Evolutionary conservation across 768 basidiomycete species (phyloP), one percentile per base, ranked within the genome.

Genomic region (Russula virescens): DNA sequence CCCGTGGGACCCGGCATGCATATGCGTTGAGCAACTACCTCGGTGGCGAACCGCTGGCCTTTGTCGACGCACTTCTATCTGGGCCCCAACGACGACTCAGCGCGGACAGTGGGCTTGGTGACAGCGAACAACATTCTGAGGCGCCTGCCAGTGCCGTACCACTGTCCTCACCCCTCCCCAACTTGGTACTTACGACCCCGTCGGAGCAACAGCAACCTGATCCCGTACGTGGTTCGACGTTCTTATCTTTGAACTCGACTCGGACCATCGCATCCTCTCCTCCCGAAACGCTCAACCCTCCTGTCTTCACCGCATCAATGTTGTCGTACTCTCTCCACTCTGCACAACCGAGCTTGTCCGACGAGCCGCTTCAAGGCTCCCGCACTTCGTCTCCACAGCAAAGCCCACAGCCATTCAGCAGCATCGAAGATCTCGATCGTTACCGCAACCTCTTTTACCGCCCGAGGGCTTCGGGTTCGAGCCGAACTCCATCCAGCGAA

Each of bases 381-480:
- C 66, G 69, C 52, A 67, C 72, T 8, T 74, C 75, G 25, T 78
- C 77, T 23, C 64, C 81, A 69, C 61, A 76, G 70, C 66, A 77
- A 71, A 69, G 79, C 13, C 83, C 83, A 26, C 80, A 79, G n/a
- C 79, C 79, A 2, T 73, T 89, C 40, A 81, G 83, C 11, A 79
- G 77, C 60, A 78, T 81, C 0, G 85, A 86, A 60, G 87, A 90
- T 65, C 76, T 90, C 8, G 86, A 88, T n/a, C 78, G 81, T 13
- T 91, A 87, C 75, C 82, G 81, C 42, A 86, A 90, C 68, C 75
- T 91, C 9, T 91, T 91, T 73, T 90, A 87, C 70, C 77, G 76
- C 46, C 86, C 86, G 3, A 61, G 34, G 13, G 65, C 67, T 1
- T 53, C 59, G 3, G 55, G 55, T 14, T 23, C 35, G 43, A 58